phyloP scores from a whole-genome alignment of 2,329 filamentous ascomycete species.

The Balansia obtecta region DNA sequence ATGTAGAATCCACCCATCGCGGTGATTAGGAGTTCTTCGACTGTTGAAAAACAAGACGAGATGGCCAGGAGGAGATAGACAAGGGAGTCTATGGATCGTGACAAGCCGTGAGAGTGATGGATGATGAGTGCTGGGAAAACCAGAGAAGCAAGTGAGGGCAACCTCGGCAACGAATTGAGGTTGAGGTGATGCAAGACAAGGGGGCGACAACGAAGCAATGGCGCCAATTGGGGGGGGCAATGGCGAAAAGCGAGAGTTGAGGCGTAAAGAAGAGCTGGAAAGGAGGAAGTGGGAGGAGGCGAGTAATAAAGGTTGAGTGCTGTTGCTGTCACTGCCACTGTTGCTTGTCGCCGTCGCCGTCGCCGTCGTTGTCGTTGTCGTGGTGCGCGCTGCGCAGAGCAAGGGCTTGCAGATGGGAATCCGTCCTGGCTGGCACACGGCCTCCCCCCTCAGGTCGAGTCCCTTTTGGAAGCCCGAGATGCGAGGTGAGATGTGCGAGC shows the following conservation, averaged over 20 bases:
- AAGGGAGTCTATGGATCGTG: conserved; percentile 9
- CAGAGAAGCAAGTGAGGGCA: neutral
- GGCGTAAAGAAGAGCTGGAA: conserved; percentile 1
- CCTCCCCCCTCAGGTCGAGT: too few species aligned
- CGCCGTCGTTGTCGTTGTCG: neutral
- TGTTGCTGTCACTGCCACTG: neutral
- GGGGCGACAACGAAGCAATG: conserved; percentile 32
- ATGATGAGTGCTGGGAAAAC: neutral
- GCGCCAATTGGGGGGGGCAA: conserved; percentile 34
- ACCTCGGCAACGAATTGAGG: neutral
- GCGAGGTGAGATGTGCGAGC: neutral
- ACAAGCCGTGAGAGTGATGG: neutral
- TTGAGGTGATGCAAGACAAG: conserved; percentile 4
- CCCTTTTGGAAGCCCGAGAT: neutral
- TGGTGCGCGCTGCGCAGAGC: neutral
- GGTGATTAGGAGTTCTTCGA: conserved; percentile 10
- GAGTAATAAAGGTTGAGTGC: conserved; percentile 4
- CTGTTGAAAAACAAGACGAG: neutral
- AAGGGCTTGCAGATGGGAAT: conserved; percentile 1
- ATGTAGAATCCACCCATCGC: conserved; percentile 56
- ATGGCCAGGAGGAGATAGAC: conserved; percentile 7
- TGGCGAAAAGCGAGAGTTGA: conserved; percentile 14
- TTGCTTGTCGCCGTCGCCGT: neutral
- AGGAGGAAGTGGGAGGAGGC: conserved; percentile 5
- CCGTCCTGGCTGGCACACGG: neutral